phyloP scores from a whole-genome alignment of 2,329 filamentous ascomycete species.

The Ophiostoma piceae region DNA sequence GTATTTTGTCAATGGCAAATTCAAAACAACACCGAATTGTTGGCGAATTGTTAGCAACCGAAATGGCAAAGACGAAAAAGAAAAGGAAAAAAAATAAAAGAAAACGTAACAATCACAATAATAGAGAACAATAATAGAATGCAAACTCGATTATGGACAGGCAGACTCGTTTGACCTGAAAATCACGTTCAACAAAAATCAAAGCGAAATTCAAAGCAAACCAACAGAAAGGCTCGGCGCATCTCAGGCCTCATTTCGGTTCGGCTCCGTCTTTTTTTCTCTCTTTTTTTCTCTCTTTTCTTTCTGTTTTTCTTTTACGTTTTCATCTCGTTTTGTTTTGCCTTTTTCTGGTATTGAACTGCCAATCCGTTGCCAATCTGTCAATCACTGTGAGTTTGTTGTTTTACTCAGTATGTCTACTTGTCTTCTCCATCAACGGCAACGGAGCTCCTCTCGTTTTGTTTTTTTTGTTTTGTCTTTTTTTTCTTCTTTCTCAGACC shows the following conservation, averaged over 20 bases:
- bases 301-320: background rate
- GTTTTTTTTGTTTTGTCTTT: background rate
- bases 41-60: background rate
- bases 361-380: background rate
- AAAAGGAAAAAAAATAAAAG: background rate
- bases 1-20: background rate
- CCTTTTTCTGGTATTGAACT: background rate
- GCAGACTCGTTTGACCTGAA: no score
- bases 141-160: background rate
- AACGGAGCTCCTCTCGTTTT: background rate
- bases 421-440: background rate
- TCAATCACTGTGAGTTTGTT: background rate
- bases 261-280: background rate
- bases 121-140: background rate
- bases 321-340: background rate
- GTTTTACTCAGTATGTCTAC: background rate
- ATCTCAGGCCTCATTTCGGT: constrained; percentile 7
- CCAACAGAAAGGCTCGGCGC: background rate
- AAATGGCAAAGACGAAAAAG: background rate
- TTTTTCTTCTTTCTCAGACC: background rate
- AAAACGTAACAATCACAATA: no score
- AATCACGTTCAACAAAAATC: background rate
- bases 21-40: no score
- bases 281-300: background rate
- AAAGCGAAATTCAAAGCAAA: background rate